Evolutionary conservation across 1,284 basidiomycete genomes (phyloP), one percentile per base, ranked within the genome.

Genomic region (Irpex sp.): DNA sequence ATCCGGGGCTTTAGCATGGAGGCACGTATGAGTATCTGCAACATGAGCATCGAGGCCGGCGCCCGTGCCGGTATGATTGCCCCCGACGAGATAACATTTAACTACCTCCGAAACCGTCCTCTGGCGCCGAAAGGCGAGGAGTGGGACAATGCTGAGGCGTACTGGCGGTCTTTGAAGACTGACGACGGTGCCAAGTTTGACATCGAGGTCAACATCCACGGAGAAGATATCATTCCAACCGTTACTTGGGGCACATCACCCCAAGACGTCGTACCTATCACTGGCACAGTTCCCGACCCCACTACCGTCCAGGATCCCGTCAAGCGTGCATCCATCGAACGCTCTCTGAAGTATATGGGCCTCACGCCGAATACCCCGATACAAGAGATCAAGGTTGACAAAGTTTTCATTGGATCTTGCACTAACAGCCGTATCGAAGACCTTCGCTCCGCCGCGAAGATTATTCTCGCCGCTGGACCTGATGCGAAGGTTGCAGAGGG

Each of bases 391-490:
- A 82, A 82, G 67, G 78, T 98, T 67, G 93, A 97, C 83, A 98
- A 97, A 78, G 89, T 96, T 48, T 98, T 98, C 83, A 93, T 98
- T 68, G 96, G 96, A 26, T 98, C 96, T 15, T 98, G 96, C 82
- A 98, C 96, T 68, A 98, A 98, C 81, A 92, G 93, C 67, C 94
- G 96, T 66, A 96, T 98, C 69, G 96, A 98, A 77, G 96, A 98
- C 77, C 82, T 98, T 64, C 91, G 96, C 63, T 92, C 94, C 5
- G 96, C 96, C 37, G 94, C 93, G 34, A 86, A 85, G 69, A 87
- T 98, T 68, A 82, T 97, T 59, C 75, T 95, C 21, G 86, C 90
- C 60, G 87, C 87, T 56, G 93, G 93, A 13, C 82, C 86, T 8
- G 82, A 87, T 26, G 88, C 88, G n/a, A 91, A 90, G 74, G 91